These are phyloP conservation scores for Debaryomyces singareniensis DNA, from an alignment of 1,139 yeast species.

Conservation along the genomic window DNA sequence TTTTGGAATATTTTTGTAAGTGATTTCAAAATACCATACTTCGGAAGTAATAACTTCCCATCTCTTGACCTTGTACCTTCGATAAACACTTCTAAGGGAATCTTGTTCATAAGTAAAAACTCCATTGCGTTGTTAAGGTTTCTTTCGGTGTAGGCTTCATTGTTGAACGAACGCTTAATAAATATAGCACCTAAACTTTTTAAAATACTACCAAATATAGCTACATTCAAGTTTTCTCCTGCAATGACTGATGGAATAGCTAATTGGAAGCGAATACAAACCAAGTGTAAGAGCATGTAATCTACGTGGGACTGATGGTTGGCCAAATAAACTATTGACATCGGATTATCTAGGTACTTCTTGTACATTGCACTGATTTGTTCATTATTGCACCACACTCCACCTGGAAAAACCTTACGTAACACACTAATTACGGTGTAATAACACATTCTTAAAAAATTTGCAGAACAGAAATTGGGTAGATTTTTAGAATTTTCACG, in stretches of 20 bases:
- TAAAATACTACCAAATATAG: conserved; percentile 46
- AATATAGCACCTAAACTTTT: conserved; percentile 42
- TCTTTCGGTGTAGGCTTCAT: conserved; percentile 51
- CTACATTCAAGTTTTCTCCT: conserved; percentile 63
- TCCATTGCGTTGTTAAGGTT: conserved; percentile 52
- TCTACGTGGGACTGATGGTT: conserved; percentile 65
- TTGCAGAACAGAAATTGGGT: conserved; percentile 22
- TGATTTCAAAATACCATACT: conserved; percentile 56
- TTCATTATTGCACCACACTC: conserved; percentile 34
- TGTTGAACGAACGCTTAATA: conserved; percentile 40
- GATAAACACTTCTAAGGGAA: conserved; percentile 56
- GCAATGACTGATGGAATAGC: conserved; percentile 60
- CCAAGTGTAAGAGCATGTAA: conserved; percentile 55
- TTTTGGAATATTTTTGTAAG: conserved; percentile 40
- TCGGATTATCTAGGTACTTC: conserved; percentile 32
- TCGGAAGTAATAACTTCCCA: conserved; percentile 59
- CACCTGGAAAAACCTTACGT: conserved; percentile 37
- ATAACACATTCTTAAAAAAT: conserved; percentile 30
- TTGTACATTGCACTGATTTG: conserved; percentile 27
- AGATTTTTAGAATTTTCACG: conserved; percentile 31
- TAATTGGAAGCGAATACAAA: conserved; percentile 51
- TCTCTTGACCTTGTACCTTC: conserved; percentile 67
- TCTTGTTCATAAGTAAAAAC: conserved; percentile 44
- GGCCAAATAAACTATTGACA: conserved; percentile 39
- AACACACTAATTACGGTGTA: conserved; percentile 31